phyloP scores from a whole-genome alignment of 2,329 filamentous ascomycete species.

The Colletotrichum trifolii region DNA sequence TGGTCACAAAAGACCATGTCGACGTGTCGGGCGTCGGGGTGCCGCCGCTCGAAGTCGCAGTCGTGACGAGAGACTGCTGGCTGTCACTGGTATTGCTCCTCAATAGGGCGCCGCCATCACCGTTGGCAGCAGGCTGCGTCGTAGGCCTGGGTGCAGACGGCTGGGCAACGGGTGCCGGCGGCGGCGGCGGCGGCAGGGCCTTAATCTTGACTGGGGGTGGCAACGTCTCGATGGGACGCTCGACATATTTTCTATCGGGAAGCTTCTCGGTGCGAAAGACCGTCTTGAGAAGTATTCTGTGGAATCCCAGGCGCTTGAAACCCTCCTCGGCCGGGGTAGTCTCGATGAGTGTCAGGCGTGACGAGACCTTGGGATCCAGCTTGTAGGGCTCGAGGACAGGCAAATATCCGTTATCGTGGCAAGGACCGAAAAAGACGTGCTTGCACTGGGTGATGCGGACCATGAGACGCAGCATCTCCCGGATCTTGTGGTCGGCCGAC shows the following conservation, averaged over 20 bases:
- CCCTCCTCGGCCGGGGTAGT: constrained; percentile 45
- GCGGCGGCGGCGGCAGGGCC: neutral
- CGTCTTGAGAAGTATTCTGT: constrained; percentile 41
- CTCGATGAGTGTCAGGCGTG: constrained; percentile 47
- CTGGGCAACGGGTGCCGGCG: neutral
- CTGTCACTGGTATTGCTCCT: constrained; percentile 5
- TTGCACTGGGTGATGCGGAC: constrained; percentile 45
- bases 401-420: constrained; percentile 49
- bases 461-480: constrained; percentile 49
- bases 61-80: neutral
- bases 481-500: constrained; percentile 48
- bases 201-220: neutral
- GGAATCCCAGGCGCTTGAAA: constrained; percentile 45
- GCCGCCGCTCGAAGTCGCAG: constrained; percentile 8
- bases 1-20: constrained; percentile 41
- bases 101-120: constrained; percentile 1
- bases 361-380: constrained; percentile 39
- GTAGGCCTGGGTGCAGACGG: neutral
- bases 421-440: constrained; percentile 47
- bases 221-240: constrained; percentile 12
- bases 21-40: constrained; percentile 6
- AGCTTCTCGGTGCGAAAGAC: constrained; percentile 47
- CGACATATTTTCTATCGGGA: constrained; percentile 6
- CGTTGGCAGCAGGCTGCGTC: constrained; percentile 1
- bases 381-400: constrained; percentile 47